Base-by-base conservation (phyloP, 768 basidiomycete genomes). In the Tylopilus sp. region DNA sequence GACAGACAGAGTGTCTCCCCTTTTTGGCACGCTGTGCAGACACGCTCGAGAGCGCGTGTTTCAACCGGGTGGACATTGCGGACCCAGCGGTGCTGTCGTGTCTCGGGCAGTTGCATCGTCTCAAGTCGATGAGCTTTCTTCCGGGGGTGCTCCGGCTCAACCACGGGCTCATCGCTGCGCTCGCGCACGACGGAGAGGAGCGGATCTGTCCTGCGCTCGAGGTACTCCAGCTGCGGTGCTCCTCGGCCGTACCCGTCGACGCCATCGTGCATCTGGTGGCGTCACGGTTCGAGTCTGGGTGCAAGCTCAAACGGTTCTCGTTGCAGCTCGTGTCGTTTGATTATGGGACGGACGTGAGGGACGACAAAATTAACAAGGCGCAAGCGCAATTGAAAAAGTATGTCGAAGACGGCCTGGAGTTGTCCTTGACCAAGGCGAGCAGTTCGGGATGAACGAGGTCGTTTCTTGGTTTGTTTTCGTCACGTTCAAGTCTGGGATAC, bases 91-190 rank as follows among this genome's bases (percentile, higher is more conserved):
- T 71, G 3, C 1, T 69, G 17, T 42, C 56, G 7, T 68, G 67
- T 28, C 53, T 68, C 21, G 44, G 40, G 1, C 67, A 57, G 8
- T 57, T 69, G 12, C 50, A 28, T 26, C 57, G 31, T 6, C 21
- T 68, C 3, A 62, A 52, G 53, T 49, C 45, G 34, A 11, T 71
- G 42, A 34, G 50, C 12, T 61, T 58, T 31, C 50, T 71, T 2
- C 67, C 67, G 5, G 63, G 69, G 13, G 41, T 63, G n/a, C 56
- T 71, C 6, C 54, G 67, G n/a, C 64, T 69, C 34, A 69, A 71
- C 34, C 67, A 71, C 14, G 65, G 63, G 14, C 63, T 69, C 41
- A 33, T 69, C 34, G 29, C 53, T n/a, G 65, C 55, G 31, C 65
- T 71, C 17, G 21, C 59, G 12, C 25, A 50, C 16, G 50, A 51